Percentiles rank a stretch among this genome's conserved stretches.
Conservation (phyloP, 768 basidiomycete genomes). For the Sporobolomyces phaffii region DNA sequence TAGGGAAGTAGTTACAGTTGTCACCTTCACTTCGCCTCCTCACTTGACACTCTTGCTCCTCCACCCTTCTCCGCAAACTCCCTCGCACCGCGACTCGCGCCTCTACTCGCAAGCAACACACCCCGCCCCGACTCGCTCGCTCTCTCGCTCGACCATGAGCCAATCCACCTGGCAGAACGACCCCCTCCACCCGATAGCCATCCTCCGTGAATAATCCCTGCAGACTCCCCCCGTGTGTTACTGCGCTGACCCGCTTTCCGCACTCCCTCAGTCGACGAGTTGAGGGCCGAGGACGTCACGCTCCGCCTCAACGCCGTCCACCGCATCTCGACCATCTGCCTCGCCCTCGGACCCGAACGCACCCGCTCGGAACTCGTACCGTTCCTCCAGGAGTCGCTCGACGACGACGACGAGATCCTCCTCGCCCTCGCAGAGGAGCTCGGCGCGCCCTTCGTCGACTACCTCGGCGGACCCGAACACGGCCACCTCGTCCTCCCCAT, state of each 20-base stretch:
- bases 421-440: slow-evolving; percentile 92
- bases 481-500: slow-evolving; percentile 86
- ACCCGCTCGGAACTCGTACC: slow-evolving; percentile 91
- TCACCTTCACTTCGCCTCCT: too few species aligned
- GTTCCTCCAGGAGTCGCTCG: slow-evolving; percentile 96
- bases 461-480: slow-evolving; percentile 79
- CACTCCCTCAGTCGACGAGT: slow-evolving; percentile 64
- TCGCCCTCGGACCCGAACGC: slow-evolving; percentile 90
- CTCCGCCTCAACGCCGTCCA: slow-evolving; percentile 93
- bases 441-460: slow-evolving; percentile 84
- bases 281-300: slow-evolving; percentile 94
- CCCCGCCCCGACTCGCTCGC: neutral
- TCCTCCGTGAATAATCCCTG: slow-evolving; percentile 33
- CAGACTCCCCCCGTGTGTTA: neutral
- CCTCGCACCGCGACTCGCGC: neutral
- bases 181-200: slow-evolving; percentile 37
- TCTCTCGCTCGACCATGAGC: neutral
- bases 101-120: neutral
- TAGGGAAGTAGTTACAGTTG: too few species aligned
- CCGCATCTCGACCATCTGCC: slow-evolving; percentile 93
- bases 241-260: neutral
- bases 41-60: too few species aligned
- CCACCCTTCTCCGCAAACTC: too few species aligned
- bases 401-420: slow-evolving; percentile 97
- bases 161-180: slow-evolving; percentile 21